Evolutionary conservation across 2,329 filamentous ascomycete species (phyloP), one percentile per base, ranked within the genome.

Genomic region (Colletotrichum horii): DNA sequence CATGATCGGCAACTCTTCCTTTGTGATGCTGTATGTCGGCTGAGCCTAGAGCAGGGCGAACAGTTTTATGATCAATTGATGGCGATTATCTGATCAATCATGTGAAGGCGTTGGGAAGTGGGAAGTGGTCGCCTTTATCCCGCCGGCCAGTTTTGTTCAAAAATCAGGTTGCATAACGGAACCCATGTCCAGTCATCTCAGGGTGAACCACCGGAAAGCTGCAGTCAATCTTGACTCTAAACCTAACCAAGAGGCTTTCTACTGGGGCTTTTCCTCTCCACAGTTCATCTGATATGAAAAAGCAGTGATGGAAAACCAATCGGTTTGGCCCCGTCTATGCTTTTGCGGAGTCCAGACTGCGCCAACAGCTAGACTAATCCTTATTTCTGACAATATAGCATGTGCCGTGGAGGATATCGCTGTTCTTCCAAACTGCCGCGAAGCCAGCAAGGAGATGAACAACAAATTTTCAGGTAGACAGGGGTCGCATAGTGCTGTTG

Each of bases 201-300:
- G 19, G 19, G 6, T 32, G 32, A 9, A 0, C 30, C n/a, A 56
- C 22, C 48, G 30, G 48, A 67, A 58, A 12, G 2, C 28, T 16
- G 65, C 22, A 34, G n/a, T 52, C 30, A 32, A 34, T 26, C 26
- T n/a, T 12, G n/a, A 32, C 43, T 34, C 28, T 12, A 24, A 34
- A 36, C n/a, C 24, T 24, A 67, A n/a, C 19, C 4, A 19, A 60
- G 16, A 34, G 34, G 22, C 26, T 34, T 32, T 34, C 56, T 30
- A 38, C 66, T 22, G 55, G 55, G 55, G 24, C n/a, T 19, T 0
- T 15, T 16, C 30, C 48, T 12, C n/a, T 69, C 34, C 28, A 62
- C 26, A n/a, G 56, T 52, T 62, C 67, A 14, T 68, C 66, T 48
- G 52, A 68, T 58, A 38, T 32, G 15, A 68, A 3, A 62, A 9